Base-by-base conservation (phyloP, 2,329 filamentous ascomycete genomes). In the Dothiorella sarmentorum region DNA sequence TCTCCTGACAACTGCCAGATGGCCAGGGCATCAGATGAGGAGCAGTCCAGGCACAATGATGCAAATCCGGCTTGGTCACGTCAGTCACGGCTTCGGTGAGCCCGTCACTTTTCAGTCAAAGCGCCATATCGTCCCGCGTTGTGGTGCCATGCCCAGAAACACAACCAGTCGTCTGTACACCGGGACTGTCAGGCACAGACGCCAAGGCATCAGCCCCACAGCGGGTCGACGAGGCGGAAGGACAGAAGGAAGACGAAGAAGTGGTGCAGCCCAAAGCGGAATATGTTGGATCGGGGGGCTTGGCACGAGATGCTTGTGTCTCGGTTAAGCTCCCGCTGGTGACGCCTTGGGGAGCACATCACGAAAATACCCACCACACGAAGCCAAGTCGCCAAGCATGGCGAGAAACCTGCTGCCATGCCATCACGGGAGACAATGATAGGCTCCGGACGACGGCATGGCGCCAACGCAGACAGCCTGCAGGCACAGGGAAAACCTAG, bases 281-380 rank as follows among this genome's bases (percentile, higher is more conserved):
- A n/a, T n/a, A n/a, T n/a, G n/a, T n/a, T n/a, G n/a, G n/a, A n/a
- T n/a, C n/a, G 7, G 15, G 7, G 20, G 15, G 13, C 49, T 53
- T 53, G 49, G 49, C 49, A 7, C 22, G n/a, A 38, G 35, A 38
- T 38, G 49, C 49, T 53, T 53, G 49, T 40, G 49, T 53, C 33
- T 53, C 49, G 49, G 35, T 40, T 53, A 52, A 52, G 47, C 31
- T 37, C 31, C 27, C 47, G 20, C 20, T 38, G 22, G 43, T 11
- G 31, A 33, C 31, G 47, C 47, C n/a, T n/a, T n/a, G 47, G 47
- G 31, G 47, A 37, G 31, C 47, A 37, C 17, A 7, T 17, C 33
- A 51, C 45, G 45, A 51, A 51, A 51, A 51, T 13, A 27, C 33
- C 24, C 24, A 7, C 17, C 43, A n/a, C 15, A 15, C n/a, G 24